Percentiles rank a stretch among this genome's conserved stretches.
Evolutionary conservation across 208 protist genomes (phyloP).

Genomic region (Leishmania mexicana): DNA sequence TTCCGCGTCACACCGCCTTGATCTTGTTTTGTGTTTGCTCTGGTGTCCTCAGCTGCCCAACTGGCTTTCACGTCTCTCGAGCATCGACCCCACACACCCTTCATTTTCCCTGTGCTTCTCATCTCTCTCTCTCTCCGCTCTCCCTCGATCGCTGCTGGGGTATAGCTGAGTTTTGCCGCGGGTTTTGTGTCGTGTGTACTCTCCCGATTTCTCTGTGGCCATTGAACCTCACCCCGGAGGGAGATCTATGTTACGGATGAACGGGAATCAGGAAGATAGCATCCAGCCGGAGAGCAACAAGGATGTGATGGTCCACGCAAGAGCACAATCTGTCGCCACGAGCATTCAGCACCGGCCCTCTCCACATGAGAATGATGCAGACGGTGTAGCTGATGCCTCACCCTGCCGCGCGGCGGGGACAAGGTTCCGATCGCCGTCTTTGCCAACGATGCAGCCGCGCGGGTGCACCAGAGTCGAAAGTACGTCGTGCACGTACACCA

Average conservation of each 20-base stretch:
- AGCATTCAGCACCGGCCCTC: background rate
- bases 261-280: background rate
- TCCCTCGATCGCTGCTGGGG: background rate
- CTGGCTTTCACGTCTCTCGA: background rate
- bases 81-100: background rate
- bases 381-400: background rate
- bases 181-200: background rate
- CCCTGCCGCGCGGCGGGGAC: background rate
- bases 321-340: background rate
- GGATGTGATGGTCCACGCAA: background rate
- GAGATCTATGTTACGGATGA: background rate
- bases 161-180: background rate
- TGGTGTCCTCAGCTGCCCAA: background rate
- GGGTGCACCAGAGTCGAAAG: background rate
- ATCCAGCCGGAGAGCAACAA: background rate
- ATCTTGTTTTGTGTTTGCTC: background rate
- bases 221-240: background rate
- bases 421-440: background rate
- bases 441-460: background rate
- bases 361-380: background rate
- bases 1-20: background rate
- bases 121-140: background rate
- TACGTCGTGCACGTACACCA: slow-evolving; percentile 43
- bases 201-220: background rate
- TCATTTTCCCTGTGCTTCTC: background rate